These are phyloP conservation scores for Leishmania tarentolae DNA, from an alignment of 208 protist genomes.

Conservation along the genomic window DNA sequence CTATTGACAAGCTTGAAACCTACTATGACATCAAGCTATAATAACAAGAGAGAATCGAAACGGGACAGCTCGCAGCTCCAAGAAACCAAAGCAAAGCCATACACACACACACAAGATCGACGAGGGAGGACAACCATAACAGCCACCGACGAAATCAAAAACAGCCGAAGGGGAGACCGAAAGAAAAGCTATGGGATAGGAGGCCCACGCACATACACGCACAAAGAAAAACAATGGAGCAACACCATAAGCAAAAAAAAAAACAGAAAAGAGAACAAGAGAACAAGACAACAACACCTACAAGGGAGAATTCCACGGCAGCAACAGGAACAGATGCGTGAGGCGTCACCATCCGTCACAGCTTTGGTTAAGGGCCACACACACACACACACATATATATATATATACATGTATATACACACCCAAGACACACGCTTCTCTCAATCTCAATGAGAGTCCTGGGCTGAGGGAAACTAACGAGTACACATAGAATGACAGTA, in stretches of 20 bases:
- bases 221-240: background rate
- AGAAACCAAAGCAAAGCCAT: background rate
- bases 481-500: background rate
- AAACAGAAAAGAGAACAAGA: background rate
- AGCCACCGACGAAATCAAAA: background rate
- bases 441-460: background rate
- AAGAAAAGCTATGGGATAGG: background rate
- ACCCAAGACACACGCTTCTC: background rate
- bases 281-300: background rate
- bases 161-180: background rate
- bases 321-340: background rate
- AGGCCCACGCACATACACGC: background rate
- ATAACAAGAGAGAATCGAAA: background rate
- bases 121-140: background rate
- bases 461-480: too few relatives aligned
- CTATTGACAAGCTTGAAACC: background rate
- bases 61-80: background rate
- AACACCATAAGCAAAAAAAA: background rate
- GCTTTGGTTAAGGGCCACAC: background rate
- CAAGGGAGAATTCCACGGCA: background rate
- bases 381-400: background rate
- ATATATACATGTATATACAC: too few relatives aligned
- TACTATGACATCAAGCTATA: background rate
- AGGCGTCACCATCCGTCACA: background rate
- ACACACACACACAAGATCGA: background rate